These are phyloP conservation scores for Candida sithepensis DNA, from an alignment of 805 yeast genomes.

Conservation along the genomic window DNA sequence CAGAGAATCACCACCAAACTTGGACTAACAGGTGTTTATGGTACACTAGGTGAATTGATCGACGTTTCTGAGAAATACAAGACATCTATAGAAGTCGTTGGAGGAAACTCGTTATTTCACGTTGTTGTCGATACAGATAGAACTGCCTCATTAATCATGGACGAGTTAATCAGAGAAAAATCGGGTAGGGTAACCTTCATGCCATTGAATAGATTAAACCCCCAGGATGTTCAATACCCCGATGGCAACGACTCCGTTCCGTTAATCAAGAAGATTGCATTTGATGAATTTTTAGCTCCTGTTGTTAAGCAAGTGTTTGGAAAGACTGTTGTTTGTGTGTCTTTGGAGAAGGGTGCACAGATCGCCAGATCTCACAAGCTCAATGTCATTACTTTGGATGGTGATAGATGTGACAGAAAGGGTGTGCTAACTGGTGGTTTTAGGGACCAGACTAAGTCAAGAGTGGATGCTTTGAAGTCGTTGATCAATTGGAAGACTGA, in stretches of 20 bases:
- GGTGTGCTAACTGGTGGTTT: slow-evolving; percentile 92
- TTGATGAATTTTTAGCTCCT: slow-evolving; percentile 48
- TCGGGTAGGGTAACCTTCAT: slow-evolving; percentile 88
- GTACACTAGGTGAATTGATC: slow-evolving; percentile 82
- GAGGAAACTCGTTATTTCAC: slow-evolving; percentile 82
- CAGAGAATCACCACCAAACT: slow-evolving; percentile 57
- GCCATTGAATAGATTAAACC: slow-evolving; percentile 71
- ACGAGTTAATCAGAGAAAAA: slow-evolving; percentile 62
- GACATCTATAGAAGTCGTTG: slow-evolving; percentile 83
- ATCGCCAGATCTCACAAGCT: slow-evolving; percentile 58
- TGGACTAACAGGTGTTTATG: slow-evolving; percentile 65
- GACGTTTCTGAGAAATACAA: slow-evolving; percentile 78
- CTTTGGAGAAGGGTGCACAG: slow-evolving; percentile 64
- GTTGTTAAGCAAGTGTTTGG: slow-evolving; percentile 84
- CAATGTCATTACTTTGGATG: slow-evolving; percentile 84
- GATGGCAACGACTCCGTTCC: slow-evolving; percentile 69
- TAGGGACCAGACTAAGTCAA: slow-evolving; percentile 61
- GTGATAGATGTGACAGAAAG: slow-evolving; percentile 79
- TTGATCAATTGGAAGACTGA: slow-evolving; percentile 52
- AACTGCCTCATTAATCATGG: slow-evolving; percentile 77
- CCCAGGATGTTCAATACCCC: slow-evolving; percentile 50
- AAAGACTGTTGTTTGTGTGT: slow-evolving; percentile 69
- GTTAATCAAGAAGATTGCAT: slow-evolving; percentile 68
- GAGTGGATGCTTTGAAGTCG: slow-evolving; percentile 65
- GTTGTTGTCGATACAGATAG: slow-evolving; percentile 85